These are phyloP conservation scores for Papiliotrema terrestris DNA, from an alignment of 1,284 basidiomycete species.

Conservation along the genomic window DNA sequence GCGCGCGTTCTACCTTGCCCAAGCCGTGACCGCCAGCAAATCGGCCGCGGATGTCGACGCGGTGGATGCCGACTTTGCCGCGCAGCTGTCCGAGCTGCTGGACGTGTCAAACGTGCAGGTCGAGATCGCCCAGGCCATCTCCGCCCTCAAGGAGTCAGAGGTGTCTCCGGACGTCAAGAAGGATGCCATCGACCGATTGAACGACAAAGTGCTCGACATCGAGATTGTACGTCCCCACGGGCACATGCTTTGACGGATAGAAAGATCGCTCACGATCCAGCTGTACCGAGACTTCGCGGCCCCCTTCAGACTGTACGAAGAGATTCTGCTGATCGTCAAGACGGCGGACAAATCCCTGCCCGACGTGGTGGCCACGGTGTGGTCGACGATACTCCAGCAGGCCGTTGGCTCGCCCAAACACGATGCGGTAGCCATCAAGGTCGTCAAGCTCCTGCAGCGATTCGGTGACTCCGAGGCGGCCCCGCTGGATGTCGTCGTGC, in stretches of 20 bases:
- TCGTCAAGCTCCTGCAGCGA: conserved; percentile 70
- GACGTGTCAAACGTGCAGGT: conserved; percentile 96
- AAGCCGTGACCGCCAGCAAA: conserved; percentile 93
- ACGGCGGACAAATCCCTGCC: conserved; percentile 89
- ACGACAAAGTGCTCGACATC: conserved; percentile 47
- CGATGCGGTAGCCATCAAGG: conserved; percentile 37
- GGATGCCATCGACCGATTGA: neutral
- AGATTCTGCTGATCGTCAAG: conserved; percentile 87
- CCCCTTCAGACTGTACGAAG: conserved; percentile 75
- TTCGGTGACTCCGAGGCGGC: conserved; percentile 89
- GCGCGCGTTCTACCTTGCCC: conserved; percentile 82
- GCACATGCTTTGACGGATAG: neutral
- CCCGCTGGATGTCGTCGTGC: conserved; percentile 59
- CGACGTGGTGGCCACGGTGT: conserved; percentile 73
- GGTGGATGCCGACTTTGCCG: conserved; percentile 86
- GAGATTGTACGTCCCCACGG: conserved; percentile 24
- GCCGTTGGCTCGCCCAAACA: conserved; percentile 14
- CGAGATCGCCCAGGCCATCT: conserved; percentile 59
- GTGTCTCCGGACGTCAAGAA: conserved; percentile 54
- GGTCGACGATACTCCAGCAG: conserved; percentile 77
- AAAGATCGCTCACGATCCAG: conserved; percentile 49
- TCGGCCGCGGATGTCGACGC: conserved; percentile 71
- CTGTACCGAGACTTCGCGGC: conserved; percentile 86
- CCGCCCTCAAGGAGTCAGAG: conserved; percentile 56
- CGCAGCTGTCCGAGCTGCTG: conserved; percentile 89